Conservation (phyloP, 2,329 filamentous ascomycete species). For the Colletotrichum falcatum region DNA sequence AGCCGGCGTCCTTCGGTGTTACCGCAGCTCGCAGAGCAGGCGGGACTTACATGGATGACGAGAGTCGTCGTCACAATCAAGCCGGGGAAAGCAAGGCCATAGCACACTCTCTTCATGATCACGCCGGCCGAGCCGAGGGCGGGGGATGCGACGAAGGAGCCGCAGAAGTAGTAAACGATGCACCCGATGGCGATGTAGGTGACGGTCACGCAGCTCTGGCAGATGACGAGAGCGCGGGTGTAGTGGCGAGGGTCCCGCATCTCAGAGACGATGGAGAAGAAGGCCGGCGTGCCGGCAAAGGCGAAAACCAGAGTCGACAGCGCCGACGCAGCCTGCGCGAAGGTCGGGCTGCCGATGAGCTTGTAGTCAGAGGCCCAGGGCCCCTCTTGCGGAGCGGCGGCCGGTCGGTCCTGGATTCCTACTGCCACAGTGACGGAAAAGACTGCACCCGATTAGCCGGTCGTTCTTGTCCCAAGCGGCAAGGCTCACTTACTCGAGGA, state of each 20-base stretch:
- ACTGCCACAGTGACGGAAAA: conserved; percentile 48
- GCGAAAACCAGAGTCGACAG: conserved; percentile 53
- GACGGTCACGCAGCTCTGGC: conserved; percentile 46
- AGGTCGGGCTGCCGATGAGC: conserved; percentile 70
- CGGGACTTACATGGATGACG: conserved; percentile 46
- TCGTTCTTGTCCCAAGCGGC: background rate
- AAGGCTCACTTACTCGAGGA: conserved; percentile 43
- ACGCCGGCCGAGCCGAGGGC: conserved; percentile 59
- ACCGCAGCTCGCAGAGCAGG: fast-evolving
- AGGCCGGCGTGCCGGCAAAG: conserved; percentile 52
- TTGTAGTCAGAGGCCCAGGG: conserved; percentile 49
- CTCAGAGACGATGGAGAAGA: conserved; percentile 50
- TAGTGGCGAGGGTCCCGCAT: conserved; percentile 51
- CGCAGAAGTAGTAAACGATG: conserved; percentile 60
- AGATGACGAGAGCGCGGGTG: conserved; percentile 46
- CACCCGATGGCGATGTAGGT: conserved; percentile 51
- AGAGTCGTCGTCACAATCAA: conserved; percentile 47
- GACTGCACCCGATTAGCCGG: conserved; percentile 32
- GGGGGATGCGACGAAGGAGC: conserved; percentile 59
- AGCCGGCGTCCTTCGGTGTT: background rate
- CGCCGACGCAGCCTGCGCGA: conserved; percentile 59
- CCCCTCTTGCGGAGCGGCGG: conserved; percentile 43
- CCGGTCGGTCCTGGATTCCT: conserved; percentile 47
- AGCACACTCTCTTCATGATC: conserved; percentile 57
- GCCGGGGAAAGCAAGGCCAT: conserved; percentile 53